Evolutionary conservation across 108 stramenopile genomes (phyloP).

Genomic region (Skeletonema menzelii): DNA sequence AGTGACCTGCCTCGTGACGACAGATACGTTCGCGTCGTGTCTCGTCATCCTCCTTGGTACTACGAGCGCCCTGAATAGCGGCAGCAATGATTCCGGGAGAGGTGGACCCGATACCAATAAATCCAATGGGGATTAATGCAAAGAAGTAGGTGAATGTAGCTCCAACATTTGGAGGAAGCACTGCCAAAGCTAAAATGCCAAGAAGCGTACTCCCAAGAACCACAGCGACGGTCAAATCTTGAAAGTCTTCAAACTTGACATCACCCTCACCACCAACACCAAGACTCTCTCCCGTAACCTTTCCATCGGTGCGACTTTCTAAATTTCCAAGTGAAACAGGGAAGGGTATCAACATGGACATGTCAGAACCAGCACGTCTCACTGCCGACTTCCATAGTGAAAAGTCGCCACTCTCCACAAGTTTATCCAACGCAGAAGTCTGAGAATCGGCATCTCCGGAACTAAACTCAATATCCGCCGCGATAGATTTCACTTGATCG

Average conservation of each 20-base stretch:
- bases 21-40: constrained; percentile 58
- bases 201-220: constrained; percentile 53
- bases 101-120: constrained; percentile 71
- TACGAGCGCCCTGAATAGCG: constrained; percentile 47
- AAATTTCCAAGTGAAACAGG: constrained; percentile 68
- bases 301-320: constrained; percentile 58
- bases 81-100: constrained; percentile 76
- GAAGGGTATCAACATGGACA: constrained; percentile 42
- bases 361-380: constrained; percentile 30
- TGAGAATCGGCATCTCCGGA: constrained; percentile 52
- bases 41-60: constrained; percentile 45
- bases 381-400: constrained; percentile 62
- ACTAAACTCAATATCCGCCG: constrained; percentile 45
- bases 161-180: constrained; percentile 79
- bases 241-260: constrained; percentile 86
- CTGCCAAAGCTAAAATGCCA: constrained; percentile 60
- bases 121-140: constrained; percentile 80
- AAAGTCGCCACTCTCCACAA: constrained; percentile 51
- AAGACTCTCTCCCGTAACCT: constrained; percentile 56
- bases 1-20: constrained; percentile 85
- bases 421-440: constrained; percentile 43
- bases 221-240: constrained; percentile 72
- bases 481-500: constrained; percentile 34
- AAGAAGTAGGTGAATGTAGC: constrained; percentile 80
- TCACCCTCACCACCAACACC: constrained; percentile 67